Evolutionary conservation across 2,329 filamentous ascomycete genomes (phyloP).

Genomic region (Colletotrichum cordylinicola): DNA sequence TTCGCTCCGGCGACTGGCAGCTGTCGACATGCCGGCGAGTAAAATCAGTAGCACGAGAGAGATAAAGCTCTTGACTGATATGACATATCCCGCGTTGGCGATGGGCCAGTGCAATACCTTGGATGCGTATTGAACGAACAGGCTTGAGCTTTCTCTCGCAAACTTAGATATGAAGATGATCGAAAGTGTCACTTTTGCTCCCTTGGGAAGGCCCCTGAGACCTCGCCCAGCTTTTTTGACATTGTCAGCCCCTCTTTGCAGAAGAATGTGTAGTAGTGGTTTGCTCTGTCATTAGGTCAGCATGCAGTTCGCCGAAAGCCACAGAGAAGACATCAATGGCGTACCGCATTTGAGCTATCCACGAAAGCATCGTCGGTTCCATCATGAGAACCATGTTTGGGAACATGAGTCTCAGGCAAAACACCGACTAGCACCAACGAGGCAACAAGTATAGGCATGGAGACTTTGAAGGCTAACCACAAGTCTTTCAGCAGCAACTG

Average conservation of each 20-base stretch:
- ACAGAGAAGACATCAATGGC: neutral
- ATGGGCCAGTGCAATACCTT: neutral
- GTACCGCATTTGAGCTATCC: neutral
- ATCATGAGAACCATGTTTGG: neutral
- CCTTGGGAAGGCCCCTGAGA: neutral
- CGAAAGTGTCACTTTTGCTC: neutral
- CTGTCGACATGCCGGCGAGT: neutral
- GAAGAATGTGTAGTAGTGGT: neutral
- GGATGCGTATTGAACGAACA: neutral
- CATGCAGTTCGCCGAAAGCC: rapidly evolving
- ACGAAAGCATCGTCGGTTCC: neutral
- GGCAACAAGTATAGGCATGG: neutral
- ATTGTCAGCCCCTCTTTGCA: neutral
- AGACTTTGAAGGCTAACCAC: neutral
- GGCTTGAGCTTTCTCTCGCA: neutral
- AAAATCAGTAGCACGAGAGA: neutral
- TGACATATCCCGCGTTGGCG: neutral
- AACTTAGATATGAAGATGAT: neutral
- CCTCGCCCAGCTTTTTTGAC: neutral
- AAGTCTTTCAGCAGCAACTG: neutral
- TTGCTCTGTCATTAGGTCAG: neutral
- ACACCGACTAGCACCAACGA: neutral
- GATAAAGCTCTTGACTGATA: neutral
- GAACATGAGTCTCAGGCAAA: neutral
- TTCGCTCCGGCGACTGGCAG: neutral